Conservation (phyloP, 768 basidiomycete genomes). For the Vishniacozyma victoriae region DNA sequence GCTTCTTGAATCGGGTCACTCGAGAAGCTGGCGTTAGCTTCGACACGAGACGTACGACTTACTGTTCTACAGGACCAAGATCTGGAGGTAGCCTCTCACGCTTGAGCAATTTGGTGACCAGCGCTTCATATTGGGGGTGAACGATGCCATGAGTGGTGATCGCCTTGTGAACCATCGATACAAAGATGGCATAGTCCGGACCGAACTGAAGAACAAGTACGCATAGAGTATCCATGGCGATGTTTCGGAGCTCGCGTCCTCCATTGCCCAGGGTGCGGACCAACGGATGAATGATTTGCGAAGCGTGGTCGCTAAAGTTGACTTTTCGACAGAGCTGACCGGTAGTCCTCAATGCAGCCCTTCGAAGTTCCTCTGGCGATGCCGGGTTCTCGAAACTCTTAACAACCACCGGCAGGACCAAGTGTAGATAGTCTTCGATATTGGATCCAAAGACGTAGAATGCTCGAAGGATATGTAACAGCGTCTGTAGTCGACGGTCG, state of each 20-base stretch:
- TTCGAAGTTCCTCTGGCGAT: constrained; percentile 66
- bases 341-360: constrained; percentile 83
- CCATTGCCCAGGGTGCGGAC: constrained; percentile 69
- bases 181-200: constrained; percentile 94
- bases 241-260: constrained; percentile 67
- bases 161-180: constrained; percentile 94
- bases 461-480: constrained; percentile 84
- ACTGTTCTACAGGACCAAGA: constrained; percentile 63
- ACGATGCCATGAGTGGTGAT: constrained; percentile 67
- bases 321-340: constrained; percentile 84
- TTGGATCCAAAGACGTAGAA: constrained; percentile 92
- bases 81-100: constrained; percentile 90
- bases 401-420: constrained; percentile 91
- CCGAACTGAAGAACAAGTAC: constrained; percentile 88
- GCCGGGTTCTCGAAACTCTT: constrained; percentile 80
- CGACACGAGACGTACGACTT: constrained; percentile 31
- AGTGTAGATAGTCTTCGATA: constrained; percentile 94
- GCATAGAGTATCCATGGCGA: constrained; percentile 89
- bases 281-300: constrained; percentile 91
- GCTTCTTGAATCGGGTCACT: constrained; percentile 35
- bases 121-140: constrained; percentile 77
- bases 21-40: constrained; percentile 3
- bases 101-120: constrained; percentile 80
- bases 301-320: constrained; percentile 96
- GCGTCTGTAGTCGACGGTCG: constrained; percentile 61